phyloP scores from a whole-genome alignment of 2,329 filamentous ascomycete genomes.

The Ophiocordyceps camponoti-rufipedis region DNA sequence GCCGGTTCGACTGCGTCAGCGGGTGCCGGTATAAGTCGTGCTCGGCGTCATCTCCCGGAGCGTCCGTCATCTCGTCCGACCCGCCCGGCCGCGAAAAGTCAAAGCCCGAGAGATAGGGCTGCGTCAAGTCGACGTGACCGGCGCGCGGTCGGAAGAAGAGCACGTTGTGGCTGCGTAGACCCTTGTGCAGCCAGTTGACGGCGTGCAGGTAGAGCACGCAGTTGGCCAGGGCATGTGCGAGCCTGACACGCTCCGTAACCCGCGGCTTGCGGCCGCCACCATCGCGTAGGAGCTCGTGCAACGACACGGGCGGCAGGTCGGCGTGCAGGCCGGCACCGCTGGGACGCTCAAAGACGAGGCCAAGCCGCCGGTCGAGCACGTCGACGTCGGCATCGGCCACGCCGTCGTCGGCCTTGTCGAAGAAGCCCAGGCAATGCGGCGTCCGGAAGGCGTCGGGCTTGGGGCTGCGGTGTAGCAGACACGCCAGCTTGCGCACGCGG shows the following conservation, averaged over 20 bases:
- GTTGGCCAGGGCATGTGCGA: conserved; percentile 32
- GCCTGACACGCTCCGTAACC: conserved; percentile 29
- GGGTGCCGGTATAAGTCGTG: conserved; percentile 34
- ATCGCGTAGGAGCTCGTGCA: conserved; percentile 25
- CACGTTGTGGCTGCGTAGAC: conserved; percentile 33
- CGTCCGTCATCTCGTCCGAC: conserved; percentile 30
- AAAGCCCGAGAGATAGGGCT: conserved; percentile 32
- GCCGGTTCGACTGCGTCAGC: conserved; percentile 16
- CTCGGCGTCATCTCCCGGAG: conserved; percentile 22
- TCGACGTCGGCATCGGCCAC: conserved; percentile 19
- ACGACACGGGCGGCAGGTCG: conserved; percentile 23
- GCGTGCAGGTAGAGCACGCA: conserved; percentile 35
- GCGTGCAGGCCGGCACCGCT: conserved; percentile 4
- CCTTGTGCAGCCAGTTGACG: conserved; percentile 40
- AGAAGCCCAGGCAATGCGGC: conserved; percentile 31
- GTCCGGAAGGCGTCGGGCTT: conserved; percentile 30
- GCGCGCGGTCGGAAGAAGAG: conserved; percentile 24
- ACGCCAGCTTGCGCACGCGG: conserved; percentile 26
- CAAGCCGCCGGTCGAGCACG: conserved; percentile 24
- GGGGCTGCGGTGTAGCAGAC: conserved; percentile 25
- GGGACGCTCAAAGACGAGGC: conserved; percentile 34
- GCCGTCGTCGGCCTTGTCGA: conserved; percentile 22
- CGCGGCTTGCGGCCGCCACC: conserved; percentile 20
- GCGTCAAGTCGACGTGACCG: conserved; percentile 16
- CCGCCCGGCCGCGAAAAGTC: conserved; percentile 33